Evolutionary conservation across 2,329 filamentous ascomycete genomes (phyloP), one percentile per base, ranked within the genome.

Genomic region (Plectosphaerella sp.): DNA sequence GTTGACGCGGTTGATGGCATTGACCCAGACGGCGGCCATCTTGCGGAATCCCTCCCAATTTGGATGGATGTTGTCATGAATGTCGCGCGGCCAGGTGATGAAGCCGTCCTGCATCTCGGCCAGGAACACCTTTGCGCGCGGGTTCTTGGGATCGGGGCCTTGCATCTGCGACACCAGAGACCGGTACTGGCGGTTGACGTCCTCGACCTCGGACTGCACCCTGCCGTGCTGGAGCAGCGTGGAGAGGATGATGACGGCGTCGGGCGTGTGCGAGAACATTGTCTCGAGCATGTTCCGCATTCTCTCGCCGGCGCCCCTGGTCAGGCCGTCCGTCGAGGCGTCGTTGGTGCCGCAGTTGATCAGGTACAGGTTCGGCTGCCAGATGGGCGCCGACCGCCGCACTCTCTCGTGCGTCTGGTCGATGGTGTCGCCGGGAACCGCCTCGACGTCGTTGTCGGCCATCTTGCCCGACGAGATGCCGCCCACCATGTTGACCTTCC

Each of bases 301-400:
- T 22, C 71, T 63, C 12, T 59, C 51, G 24, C 64, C 66, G 2
- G 64, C 64, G 22, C 52, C 50, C 14, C 71, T 51, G 52, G 70
- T 67, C 15, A 60, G 22, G 33, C 68, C 69, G 22, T 11, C 11
- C 11, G 42, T 12, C 5, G 48, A 15, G 4, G 48, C 48, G 55
- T 75, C 72, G 54, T 75, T 75, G 50, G 72, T 73, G 39, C 72
- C 72, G 7, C 61, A 65, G 58, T 75, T 73, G 56, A 75, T 57
- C 15, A 68, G 60, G 47, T 73, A 56, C 28, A 74, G 52, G 54
- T 74, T 72, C 10, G 72, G 72, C 51, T 61, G 59, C 33, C 58
- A 60, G 2, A 54, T 25, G 0, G 62, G 61, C 5, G 70, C 64
- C 1, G 65, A 61, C 4, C 14, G 25, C 14, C 52, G 54, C 15